These are phyloP conservation scores for Yamadazyma diddensiae DNA, from an alignment of 1,139 yeast genomes.

Conservation along the genomic window DNA sequence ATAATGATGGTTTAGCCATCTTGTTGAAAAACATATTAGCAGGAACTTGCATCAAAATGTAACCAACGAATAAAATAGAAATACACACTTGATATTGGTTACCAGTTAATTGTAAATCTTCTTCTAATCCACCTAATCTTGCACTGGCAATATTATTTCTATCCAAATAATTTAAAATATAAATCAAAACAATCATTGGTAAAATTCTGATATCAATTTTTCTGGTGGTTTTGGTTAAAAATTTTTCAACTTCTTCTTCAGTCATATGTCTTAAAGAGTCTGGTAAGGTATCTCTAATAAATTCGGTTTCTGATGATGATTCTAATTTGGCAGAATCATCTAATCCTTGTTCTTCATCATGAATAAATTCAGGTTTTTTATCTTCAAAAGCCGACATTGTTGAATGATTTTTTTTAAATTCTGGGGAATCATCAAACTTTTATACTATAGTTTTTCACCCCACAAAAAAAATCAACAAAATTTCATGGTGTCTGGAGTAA, in stretches of 20 bases:
- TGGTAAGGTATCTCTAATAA: conserved; percentile 18
- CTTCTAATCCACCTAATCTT: conserved; percentile 53
- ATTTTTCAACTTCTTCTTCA: conserved; percentile 33
- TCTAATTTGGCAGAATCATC: conserved; percentile 2
- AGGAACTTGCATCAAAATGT: conserved; percentile 59
- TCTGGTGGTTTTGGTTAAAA: conserved; percentile 40
- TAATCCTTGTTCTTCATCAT: conserved; percentile 5
- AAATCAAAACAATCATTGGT: conserved; percentile 54
- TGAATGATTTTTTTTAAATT: conserved; percentile 11
- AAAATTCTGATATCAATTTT: conserved; percentile 53
- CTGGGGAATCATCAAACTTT: conserved; percentile 5
- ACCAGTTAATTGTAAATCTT: conserved; percentile 47
- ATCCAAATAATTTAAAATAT: conserved; percentile 55
- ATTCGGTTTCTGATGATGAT: conserved; percentile 2
- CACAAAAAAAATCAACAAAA: too few species aligned
- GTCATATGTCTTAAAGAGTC: conserved; percentile 31
- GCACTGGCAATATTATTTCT: conserved; percentile 63
- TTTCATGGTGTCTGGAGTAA: too few species aligned
- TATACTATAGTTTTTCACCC: too few species aligned
- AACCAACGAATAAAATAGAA: conserved; percentile 59
- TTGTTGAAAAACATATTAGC: conserved; percentile 48
- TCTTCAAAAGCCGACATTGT: conserved; percentile 1
- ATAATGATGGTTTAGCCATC: conserved; percentile 49
- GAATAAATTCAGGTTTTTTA: conserved; percentile 6
- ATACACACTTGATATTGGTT: conserved; percentile 54